Conservation (phyloP, 345 rosid genomes). For the Eutrema yunnanense region DNA sequence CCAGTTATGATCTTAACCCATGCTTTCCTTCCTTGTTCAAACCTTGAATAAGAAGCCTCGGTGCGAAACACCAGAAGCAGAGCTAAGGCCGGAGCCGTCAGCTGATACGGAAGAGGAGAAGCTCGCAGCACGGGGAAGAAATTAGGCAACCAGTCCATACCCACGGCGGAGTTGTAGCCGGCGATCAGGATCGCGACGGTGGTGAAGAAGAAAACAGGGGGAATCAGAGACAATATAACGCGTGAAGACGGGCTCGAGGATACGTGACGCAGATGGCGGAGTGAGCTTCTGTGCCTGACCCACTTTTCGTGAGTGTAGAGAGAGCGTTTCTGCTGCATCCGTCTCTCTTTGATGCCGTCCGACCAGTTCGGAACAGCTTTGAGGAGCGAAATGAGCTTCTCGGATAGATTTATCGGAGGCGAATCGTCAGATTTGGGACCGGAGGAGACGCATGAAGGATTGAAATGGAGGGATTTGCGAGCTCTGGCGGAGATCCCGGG, state of each 20-base stretch:
- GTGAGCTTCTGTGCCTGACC: constrained; percentile 85
- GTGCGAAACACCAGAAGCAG: constrained; percentile 84
- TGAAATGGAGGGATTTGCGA: constrained; percentile 20
- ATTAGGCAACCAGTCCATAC: constrained; percentile 45
- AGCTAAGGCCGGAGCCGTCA: constrained; percentile 89
- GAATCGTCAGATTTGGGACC: constrained; percentile 23
- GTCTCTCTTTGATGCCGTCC: constrained; percentile 67
- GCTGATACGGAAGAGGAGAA: constrained; percentile 79
- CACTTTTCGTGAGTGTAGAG: constrained; percentile 78
- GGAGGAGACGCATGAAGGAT: constrained; percentile 24
- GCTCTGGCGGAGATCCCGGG: constrained; percentile 32
- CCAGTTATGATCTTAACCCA: constrained; percentile 77
- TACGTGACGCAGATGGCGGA: constrained; percentile 75
- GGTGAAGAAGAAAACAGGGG: constrained; percentile 79
- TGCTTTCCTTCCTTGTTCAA: constrained; percentile 69
- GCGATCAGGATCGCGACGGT: constrained; percentile 56
- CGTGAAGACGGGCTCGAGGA: constrained; percentile 71
- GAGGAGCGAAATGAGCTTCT: constrained; percentile 49
- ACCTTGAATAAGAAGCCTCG: constrained; percentile 94
- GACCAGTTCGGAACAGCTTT: constrained; percentile 84
- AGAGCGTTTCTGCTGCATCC: constrained; percentile 64
- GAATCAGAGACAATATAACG: constrained; percentile 76
- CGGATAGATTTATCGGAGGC: background rate
- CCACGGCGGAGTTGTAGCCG: constrained; percentile 66
- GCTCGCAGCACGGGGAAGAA: constrained; percentile 68